Evolutionary conservation across 2,329 filamentous ascomycete genomes (phyloP), one percentile per base, ranked within the genome.

Genomic region (Colletotrichum cordylinicola): DNA sequence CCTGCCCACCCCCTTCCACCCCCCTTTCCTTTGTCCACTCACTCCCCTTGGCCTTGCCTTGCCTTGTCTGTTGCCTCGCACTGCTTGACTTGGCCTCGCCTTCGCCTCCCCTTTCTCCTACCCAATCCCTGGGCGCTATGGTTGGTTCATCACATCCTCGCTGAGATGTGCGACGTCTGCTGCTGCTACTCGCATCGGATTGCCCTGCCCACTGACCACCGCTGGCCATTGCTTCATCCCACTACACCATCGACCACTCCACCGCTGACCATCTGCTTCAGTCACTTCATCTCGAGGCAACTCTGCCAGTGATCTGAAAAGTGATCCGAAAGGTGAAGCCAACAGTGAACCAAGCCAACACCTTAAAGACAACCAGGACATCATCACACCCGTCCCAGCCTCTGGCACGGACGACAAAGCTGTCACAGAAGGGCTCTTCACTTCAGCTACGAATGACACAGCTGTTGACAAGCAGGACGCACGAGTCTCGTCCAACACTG

Each of bases 81-180:
- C 43, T 52, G 43, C 43, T 61, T n/a, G 68, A 68, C 37, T 60
- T 70, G 55, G 67, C 67, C 55, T 70, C 56, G 67, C 37, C 67
- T 61, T 70, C 21, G 21, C 60, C 52, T 68, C 21, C 64, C 21
- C 35, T 37, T 9, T 21, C 61, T 15, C 35, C 27, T 27, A 27
- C 48, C 21, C 48, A 52, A 52, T 21, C 31, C 18, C 58, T 33
- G 29, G 58, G 58, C 29, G 31, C 58, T 31, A 16, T 33, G 18
- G 29, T 65, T 68, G 35, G 73, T 73, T 73, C 73, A 60, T 73
- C 73, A 75, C 70, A 75, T 60, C 61, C 70, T 72, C 72, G 21
- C 60, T 35, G 18, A 67, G 70, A 68, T 58, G 52, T 72, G 56
- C 73, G 60, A 58, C 52, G 33, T 29, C 33, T 68, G 66, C 33